A percentile compares a stretch with the other conserved stretches of the same genome.
phyloP scores from a whole-genome alignment of 176 grass and related monocot species.

The Hordeum vulgare region MorexV3_pseudomolecules_assembly NC_058520.1:69792930-69793429 shows the following conservation, averaged over 20 bases:
- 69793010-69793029: slow-evolving; percentile 22
- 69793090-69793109: slow-evolving; percentile 28
- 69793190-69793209: background rate
- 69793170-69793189: background rate
- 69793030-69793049: slow-evolving; percentile 29
- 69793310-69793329: background rate
- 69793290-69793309: background rate
- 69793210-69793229: background rate
- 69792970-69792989: slow-evolving; percentile 23
- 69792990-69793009: slow-evolving; percentile 25
- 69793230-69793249: background rate
- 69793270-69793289: background rate
- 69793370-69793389: background rate
- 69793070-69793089: slow-evolving; percentile 15
- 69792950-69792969: slow-evolving; percentile 30
- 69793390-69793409: background rate
- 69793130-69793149: background rate
- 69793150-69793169: background rate
- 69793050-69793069: slow-evolving; percentile 27
- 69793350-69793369: background rate
- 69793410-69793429: background rate
- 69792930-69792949: slow-evolving; percentile 27
- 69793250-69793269: background rate
- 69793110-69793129: background rate
- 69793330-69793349: background rate